A percentile compares a stretch with the other conserved stretches of the same genome.
Conservation (phyloP, 2,329 filamentous ascomycete species). For the Monosporascus sp. region DNA sequence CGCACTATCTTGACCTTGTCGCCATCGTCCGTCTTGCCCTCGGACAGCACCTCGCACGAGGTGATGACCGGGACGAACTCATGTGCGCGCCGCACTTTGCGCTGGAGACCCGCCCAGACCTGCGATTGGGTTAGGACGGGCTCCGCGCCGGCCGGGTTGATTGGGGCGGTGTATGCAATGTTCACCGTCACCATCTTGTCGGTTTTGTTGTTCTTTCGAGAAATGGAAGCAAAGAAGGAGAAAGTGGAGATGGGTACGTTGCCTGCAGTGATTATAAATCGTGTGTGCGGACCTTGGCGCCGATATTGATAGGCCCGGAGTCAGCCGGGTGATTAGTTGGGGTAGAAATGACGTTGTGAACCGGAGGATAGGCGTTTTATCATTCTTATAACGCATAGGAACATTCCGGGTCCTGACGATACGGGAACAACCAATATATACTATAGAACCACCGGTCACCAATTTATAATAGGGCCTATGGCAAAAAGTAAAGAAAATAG, state of each 20-base stretch:
- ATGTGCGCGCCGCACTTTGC: constrained; percentile 29
- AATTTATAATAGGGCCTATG: too few species aligned
- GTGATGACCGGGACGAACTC: constrained; percentile 34
- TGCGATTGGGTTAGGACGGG: constrained; percentile 26
- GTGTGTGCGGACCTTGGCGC: too few species aligned
- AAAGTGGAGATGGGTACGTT: not conserved
- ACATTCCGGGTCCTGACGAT: too few species aligned
- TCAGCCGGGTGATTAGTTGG: too few species aligned
- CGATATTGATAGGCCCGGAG: too few species aligned
- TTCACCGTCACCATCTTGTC: constrained; percentile 29
- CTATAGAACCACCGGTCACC: too few species aligned
- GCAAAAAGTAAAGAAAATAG: too few species aligned
- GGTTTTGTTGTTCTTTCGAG: constrained; percentile 2
- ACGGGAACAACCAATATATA: too few species aligned
- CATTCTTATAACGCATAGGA: too few species aligned
- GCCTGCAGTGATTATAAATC: too few species aligned
- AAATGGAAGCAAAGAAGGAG: constrained; percentile 43
- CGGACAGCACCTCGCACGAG: constrained; percentile 25
- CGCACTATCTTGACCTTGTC: constrained; percentile 23
- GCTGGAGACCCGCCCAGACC: constrained; percentile 31
- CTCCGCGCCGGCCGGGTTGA: constrained; percentile 28
- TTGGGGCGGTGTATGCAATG: constrained; percentile 29
- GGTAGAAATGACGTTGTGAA: too few species aligned
- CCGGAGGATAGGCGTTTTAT: too few species aligned
- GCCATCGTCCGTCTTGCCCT: constrained; percentile 14